Evolutionary conservation across 2,329 filamentous ascomycete genomes (phyloP).

Genomic region (Gremmenia infestans): DNA sequence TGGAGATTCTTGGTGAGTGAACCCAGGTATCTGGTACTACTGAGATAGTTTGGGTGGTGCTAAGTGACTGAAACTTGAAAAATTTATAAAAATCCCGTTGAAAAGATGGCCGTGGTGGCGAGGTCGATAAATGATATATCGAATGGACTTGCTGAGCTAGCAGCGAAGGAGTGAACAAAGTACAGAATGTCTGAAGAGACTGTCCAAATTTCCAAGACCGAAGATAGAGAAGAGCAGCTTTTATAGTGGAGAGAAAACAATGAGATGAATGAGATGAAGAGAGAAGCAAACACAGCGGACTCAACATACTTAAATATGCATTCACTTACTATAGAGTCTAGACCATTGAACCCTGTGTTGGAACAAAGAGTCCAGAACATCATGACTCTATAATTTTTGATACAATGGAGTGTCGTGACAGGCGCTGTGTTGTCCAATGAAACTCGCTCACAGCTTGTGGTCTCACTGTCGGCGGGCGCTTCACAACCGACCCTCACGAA

Average conservation of each 20-base stretch:
- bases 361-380: conserved; percentile 8
- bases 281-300: conserved; percentile 19
- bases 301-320: conserved; percentile 28
- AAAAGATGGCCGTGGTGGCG: conserved; percentile 10
- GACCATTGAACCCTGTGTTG: conserved; percentile 14
- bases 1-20: background rate
- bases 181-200: conserved; percentile 26
- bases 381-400: conserved; percentile 31
- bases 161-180: conserved; percentile 23
- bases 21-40: background rate
- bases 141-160: conserved; percentile 23
- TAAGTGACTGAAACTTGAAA: background rate
- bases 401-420: conserved; percentile 27
- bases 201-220: conserved; percentile 18
- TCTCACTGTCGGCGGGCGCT: conserved; percentile 21
- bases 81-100: background rate
- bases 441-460: conserved; percentile 11
- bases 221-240: conserved; percentile 14
- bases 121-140: conserved; percentile 7
- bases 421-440: conserved; percentile 30
- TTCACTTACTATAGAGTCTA: conserved; percentile 9
- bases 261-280: conserved; percentile 23
- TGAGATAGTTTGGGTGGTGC: background rate
- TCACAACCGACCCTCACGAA: conserved; percentile 18
- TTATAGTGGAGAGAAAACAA: conserved; percentile 24